A percentile compares a stretch with the other conserved stretches of the same genome.
These are phyloP conservation scores for Colletotrichum eleusines DNA, from an alignment of 2,329 filamentous ascomycete species.

Conservation along the genomic window DNA sequence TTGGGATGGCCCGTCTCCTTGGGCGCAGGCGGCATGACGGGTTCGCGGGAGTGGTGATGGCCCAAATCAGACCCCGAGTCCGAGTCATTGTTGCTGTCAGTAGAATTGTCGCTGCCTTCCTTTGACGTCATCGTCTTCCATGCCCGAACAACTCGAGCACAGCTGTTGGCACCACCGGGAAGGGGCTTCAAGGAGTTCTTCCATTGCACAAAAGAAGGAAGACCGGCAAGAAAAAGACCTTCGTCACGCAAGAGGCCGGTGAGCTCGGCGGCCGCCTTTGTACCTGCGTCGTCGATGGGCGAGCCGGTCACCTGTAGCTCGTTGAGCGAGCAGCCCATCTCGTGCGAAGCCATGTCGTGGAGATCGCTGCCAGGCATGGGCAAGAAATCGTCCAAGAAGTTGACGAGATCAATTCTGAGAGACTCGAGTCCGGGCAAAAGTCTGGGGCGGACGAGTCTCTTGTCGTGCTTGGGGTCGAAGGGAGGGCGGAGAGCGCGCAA, in stretches of 20 bases:
- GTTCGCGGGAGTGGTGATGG: conserved; percentile 48
- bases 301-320: conserved; percentile 66
- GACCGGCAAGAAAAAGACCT: conserved; percentile 62
- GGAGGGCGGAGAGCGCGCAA: conserved; percentile 64
- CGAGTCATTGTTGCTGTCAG: conserved; percentile 40
- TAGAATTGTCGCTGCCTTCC: conserved; percentile 45
- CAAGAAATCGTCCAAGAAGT: conserved; percentile 62
- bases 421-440: conserved; percentile 61
- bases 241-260: conserved; percentile 66
- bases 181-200: conserved; percentile 56
- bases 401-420: conserved; percentile 67
- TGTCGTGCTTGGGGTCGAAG: conserved; percentile 57
- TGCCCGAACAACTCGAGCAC: conserved; percentile 60
- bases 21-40: conserved; percentile 56
- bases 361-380: conserved; percentile 60
- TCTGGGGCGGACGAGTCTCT: conserved; percentile 51
- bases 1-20: conserved; percentile 57
- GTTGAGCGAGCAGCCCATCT: conserved; percentile 65
- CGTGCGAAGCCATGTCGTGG: conserved; percentile 66
- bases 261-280: conserved; percentile 61
- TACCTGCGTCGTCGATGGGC: conserved; percentile 61
- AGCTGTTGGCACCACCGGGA: conserved; percentile 54
- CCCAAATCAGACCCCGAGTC: conserved; percentile 46
- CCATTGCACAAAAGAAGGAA: conserved; percentile 57
- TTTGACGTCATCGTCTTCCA: conserved; percentile 50